Base-by-base conservation (phyloP, 768 basidiomycete genomes). In the Mycena haematopus region DNA sequence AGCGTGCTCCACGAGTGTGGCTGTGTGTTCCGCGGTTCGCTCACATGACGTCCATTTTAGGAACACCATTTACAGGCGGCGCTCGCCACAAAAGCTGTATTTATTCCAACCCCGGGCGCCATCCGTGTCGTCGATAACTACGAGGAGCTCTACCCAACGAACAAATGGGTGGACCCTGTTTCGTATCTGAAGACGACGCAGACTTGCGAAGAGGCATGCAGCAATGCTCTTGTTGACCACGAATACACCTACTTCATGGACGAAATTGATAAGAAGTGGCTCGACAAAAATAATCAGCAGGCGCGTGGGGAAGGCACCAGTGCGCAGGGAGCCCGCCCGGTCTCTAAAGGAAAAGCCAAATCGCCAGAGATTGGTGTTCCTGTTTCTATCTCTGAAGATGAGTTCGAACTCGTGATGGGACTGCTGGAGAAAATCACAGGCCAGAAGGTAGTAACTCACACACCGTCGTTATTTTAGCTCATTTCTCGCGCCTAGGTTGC, bases 401-500 rank as follows among this genome's bases (percentile, higher is more conserved):
- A 95, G 69, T 96, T 99, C 65, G 97, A 99, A 74, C 82, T 95
- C 65, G 87, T 96, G 60, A 96, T 98, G 95, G 93, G 93, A 22
- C 74, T 99, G 51, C 89, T 96, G 69, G 97, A 99, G 80, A 91
- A 90, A 71, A 82, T 90, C 46, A 93, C 95, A 0, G 92, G 96
- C 66, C 92, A 95, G 70, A 91, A 89, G 72, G 65, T 94, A 87
- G 11, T 71, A 88, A 92, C 70, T 93, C 93, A 10, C 71, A 44
- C 84, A 31, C 29, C 29, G 25, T 21, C 22, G 14, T 46, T 46
- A 36, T 58, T 22, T 45, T 38, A 44, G 21, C 45, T 59, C 25
- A 47, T 0, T 22, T 2, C 60, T 31, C 3, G 14, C 57, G 1
- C 65, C 21, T 65, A 88, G 86, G 82, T 85, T 61, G 86, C 88